Evolutionary conservation across 768 basidiomycete genomes (phyloP), one percentile per base, ranked within the genome.

Genomic region (Rubroboletus pulcherrimus): DNA sequence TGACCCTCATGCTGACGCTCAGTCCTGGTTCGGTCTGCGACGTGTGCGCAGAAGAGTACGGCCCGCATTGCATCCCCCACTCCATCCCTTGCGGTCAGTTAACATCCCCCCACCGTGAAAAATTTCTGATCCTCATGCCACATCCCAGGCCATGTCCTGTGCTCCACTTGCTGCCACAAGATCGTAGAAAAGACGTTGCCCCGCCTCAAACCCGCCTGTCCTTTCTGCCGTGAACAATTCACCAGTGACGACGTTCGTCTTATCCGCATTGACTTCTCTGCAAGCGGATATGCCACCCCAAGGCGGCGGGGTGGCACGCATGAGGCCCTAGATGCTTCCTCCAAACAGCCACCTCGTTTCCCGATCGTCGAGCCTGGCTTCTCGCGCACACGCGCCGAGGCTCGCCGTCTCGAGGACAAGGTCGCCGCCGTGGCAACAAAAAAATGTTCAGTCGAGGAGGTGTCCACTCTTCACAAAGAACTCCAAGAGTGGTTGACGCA

Each of bases 401-500:
- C 82, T 54, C 84, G 84, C 38, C 75, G 81, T 59, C 77, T 92
- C 54, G 90, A 92, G 73, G 83, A 84, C 73, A 89, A 83, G 72
- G 88, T 92, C 54, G 84, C 84, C 54, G 81, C 79, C 64, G 85
- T 91, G 63, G 90, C 90, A 34, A 81, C 83, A 14, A 89, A 89
- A 82, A 91, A 89, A 79, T 90, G 87, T 74, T 89, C 88, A 38
- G 89, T 92, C 57, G 90, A 91, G 70, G 90, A 92, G 75, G 87
- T 92, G 49, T 81, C 84, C 49, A 75, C 79, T 56, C 81, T 92
- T 60, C 87, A 89, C 73, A 81, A 84, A 66, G 90, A 92, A 74
- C 78, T 92, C 58, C 81, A 89, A 68, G 82, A 83, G 57, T 92
- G 88, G 88, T 71, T 92, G 54, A 76, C 75, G 43, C 75, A 81